Evolutionary conservation across 495 filamentous ascomycete species (phyloP), one percentile per base, ranked within the genome.

Genomic region (Staphylotrichum longicolle): DNA sequence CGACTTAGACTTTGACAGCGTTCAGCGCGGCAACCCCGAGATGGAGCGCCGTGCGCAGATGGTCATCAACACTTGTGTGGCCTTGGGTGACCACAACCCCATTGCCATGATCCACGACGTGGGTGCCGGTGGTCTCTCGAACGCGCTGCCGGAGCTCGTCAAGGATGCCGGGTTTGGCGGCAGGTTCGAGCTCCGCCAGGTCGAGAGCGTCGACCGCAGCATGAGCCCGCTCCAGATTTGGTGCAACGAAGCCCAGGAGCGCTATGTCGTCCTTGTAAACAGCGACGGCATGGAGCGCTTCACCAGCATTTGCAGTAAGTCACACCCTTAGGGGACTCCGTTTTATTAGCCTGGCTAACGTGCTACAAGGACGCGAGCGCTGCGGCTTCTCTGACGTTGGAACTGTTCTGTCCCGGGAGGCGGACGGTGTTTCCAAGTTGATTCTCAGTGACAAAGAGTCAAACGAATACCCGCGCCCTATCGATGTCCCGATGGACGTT

Each of bases 51-150:
- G 94, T 68, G 95, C 92, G 5, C 94, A 98, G 71, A 92, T 94
- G 81, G 94, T 98, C 44, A 98, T 98, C 76, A 92, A 97, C 74
- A 85, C 90, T 2, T 98, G 94, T 76, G 83, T 87, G 34, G 86
- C 92, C 2, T 81, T 96, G 72, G 93, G 93, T 10, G 78, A 85
- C 2, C 76, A 88, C 48, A 96, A 89, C 69, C 94, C 94, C 0
- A 98, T 98, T 58, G 86, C 88, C 58, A 92, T 96, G 75, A 97
- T 98, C 69, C 94, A 98, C 70, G 94, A 98, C 67, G 93, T 98
- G 51, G 94, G 94, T 57, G 95, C 94, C 39, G 94, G 94, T 68
- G 94, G 94, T 51, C 76, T 98, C 37, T 96, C 91, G 0, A 98
- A 98, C 72, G 95, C 93, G 30, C 80, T 98, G 27, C 72, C 72